A percentile compares a stretch with the other conserved stretches of the same genome.
These are phyloP conservation scores for Colletotrichum tabaci DNA, from an alignment of 2,329 filamentous ascomycete genomes.

Conservation along the genomic window DNA sequence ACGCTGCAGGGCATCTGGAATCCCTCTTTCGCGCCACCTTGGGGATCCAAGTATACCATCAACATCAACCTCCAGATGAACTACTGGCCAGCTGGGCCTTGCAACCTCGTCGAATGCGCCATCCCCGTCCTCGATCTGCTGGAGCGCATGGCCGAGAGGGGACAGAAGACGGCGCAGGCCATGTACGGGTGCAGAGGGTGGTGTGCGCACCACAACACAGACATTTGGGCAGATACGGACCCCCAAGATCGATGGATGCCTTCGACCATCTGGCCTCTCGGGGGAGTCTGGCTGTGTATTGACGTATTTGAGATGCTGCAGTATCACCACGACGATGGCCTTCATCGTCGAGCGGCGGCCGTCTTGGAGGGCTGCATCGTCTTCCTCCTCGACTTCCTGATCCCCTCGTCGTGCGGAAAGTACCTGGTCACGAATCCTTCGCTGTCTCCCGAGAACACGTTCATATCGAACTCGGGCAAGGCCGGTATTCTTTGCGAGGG, in stretches of 20 bases:
- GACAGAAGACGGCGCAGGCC: constrained; percentile 47
- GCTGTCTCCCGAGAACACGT: constrained; percentile 48
- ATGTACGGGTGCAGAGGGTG: constrained; percentile 54
- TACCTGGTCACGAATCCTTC: constrained; percentile 48
- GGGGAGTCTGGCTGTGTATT: constrained; percentile 57
- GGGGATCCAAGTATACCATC: constrained; percentile 60
- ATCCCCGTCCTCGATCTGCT: constrained; percentile 47
- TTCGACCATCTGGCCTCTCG: constrained; percentile 56
- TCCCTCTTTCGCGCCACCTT: constrained; percentile 54
- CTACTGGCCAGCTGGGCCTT: constrained; percentile 54
- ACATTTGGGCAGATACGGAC: constrained; percentile 54
- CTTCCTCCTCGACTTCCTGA: constrained; percentile 50
- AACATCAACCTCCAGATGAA: constrained; percentile 62
- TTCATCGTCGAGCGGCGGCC: constrained; percentile 47
- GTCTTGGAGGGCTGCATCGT: constrained; percentile 50
- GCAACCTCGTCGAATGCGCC: constrained; percentile 37
- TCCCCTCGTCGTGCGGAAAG: constrained; percentile 46
- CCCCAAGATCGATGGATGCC: constrained; percentile 53
- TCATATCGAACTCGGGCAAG: constrained; percentile 51
- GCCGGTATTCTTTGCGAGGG: constrained; percentile 57
- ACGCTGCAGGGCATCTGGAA: constrained; percentile 64
- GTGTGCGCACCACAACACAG: constrained; percentile 55
- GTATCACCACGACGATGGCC: constrained; percentile 51
- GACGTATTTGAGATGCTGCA: constrained; percentile 56
- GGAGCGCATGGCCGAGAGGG: constrained; percentile 54